A percentile compares a stretch with the other conserved stretches of the same genome.
These are phyloP conservation scores for Pisolithus thermaeus DNA, from an alignment of 1,284 basidiomycete genomes.

Conservation along the genomic window DNA sequence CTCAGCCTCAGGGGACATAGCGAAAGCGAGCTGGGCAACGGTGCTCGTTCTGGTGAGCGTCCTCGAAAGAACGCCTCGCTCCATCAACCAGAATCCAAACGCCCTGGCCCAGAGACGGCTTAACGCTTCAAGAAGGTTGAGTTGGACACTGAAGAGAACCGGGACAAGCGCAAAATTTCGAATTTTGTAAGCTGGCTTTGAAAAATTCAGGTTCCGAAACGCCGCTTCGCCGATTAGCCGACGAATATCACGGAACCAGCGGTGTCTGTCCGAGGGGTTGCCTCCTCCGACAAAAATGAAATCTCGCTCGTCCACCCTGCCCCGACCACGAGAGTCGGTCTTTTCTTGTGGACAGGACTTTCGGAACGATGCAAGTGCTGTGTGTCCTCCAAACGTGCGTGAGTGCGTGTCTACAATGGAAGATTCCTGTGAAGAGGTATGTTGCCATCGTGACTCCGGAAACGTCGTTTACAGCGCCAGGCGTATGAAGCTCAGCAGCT, in stretches of 20 bases:
- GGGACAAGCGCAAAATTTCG: constrained; percentile 5
- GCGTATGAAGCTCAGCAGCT: constrained; percentile 61
- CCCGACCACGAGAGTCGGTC: constrained; percentile 60
- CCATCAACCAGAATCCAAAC: constrained; percentile 62
- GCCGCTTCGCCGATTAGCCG: too few relatives aligned
- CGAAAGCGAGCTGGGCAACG: constrained; percentile 30
- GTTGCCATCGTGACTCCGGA: not conserved
- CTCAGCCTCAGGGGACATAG: constrained; percentile 23
- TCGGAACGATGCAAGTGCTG: constrained; percentile 51
- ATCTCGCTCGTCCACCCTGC: constrained; percentile 56
- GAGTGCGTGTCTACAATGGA: constrained; percentile 72
- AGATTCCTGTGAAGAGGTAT: constrained; percentile 68
- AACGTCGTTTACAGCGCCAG: constrained; percentile 28
- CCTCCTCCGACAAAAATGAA: constrained; percentile 9
- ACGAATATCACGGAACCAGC: too few relatives aligned
- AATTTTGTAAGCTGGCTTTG: constrained; percentile 8
- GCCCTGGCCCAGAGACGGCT: constrained; percentile 22
- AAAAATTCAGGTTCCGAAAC: not conserved
- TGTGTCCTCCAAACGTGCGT: constrained; percentile 61
- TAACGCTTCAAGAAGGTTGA: constrained; percentile 41
- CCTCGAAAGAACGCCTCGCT: constrained; percentile 57
- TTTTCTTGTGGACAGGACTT: constrained; percentile 56
- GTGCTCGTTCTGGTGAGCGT: constrained; percentile 65
- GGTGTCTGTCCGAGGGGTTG: too few relatives aligned
- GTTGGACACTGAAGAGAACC: constrained; percentile 36